Evolutionary conservation across 768 basidiomycete species (phyloP).

Genomic region (Paxillus rubicundulus): DNA sequence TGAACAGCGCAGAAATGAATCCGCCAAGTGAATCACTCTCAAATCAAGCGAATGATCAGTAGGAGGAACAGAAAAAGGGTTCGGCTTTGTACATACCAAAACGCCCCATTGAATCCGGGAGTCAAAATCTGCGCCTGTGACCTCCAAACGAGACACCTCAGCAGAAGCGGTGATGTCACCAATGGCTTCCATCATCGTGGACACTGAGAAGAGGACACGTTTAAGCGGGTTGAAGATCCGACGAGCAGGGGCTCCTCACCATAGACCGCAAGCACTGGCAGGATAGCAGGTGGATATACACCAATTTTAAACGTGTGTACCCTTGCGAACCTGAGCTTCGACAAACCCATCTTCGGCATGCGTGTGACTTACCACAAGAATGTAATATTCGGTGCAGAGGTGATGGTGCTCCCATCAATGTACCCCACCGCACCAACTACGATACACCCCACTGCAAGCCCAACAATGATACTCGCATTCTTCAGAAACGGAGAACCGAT

Average conservation of each 20-base stretch:
- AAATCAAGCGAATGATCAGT: neutral
- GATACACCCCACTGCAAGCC: slow-evolving; percentile 74
- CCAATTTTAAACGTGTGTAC: slow-evolving; percentile 74
- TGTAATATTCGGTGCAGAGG: slow-evolving; percentile 70
- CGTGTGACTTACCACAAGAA: slow-evolving; percentile 60
- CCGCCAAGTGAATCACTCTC: slow-evolving; percentile 80
- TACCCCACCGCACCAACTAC: slow-evolving; percentile 80
- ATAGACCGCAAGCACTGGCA: slow-evolving; percentile 63
- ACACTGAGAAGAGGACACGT: slow-evolving; percentile 42
- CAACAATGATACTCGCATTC: slow-evolving; percentile 75
- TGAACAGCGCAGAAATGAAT: slow-evolving; percentile 76
- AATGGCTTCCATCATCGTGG: slow-evolving; percentile 78
- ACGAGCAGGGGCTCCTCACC: slow-evolving; percentile 37
- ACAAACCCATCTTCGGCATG: neutral
- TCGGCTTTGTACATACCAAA: slow-evolving; percentile 39
- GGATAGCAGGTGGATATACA: slow-evolving; percentile 68
- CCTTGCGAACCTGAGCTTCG: slow-evolving; percentile 33
- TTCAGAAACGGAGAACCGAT: slow-evolving; percentile 86
- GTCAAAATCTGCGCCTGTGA: slow-evolving; percentile 76
- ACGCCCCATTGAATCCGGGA: slow-evolving; percentile 81
- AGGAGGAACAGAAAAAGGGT: neutral
- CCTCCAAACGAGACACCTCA: slow-evolving; percentile 74
- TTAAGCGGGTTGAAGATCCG: slow-evolving; percentile 28
- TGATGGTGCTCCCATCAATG: slow-evolving; percentile 64
- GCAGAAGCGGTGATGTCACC: slow-evolving; percentile 82